Base-by-base conservation (phyloP, 1,284 basidiomycete species). In the Tilletia walkeri region DNA sequence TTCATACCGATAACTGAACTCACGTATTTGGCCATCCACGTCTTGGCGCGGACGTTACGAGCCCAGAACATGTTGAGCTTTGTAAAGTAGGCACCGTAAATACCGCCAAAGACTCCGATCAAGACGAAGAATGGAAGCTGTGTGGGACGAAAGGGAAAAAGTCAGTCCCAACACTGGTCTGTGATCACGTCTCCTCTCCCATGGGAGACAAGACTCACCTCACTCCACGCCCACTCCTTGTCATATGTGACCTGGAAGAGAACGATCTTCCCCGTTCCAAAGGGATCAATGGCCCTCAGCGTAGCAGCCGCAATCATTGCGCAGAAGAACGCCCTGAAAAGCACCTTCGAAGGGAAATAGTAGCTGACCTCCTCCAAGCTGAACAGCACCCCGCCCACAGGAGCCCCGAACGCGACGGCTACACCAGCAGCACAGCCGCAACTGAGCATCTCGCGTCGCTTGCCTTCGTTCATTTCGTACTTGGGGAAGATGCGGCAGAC, bases 281-380 rank as follows among this genome's bases (percentile, higher is more conserved):
- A 99, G 0, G 96, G 96, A 82, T 99, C 98, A 91, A 99, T 95
- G 2, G 92, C 92, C 91, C 95, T 92, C 39, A 99, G 86, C 0
- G 95, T 95, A 75, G 98, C 93, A 0, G 95, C 98, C 2, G 96
- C 95, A 34, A 97, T 91, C 67, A 99, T 86, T 14, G 96, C 96
- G 84, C 96, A 99, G 79, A 99, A 90, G 84, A 99, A 98, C 80
- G 92, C 94, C 76, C 91, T 87, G 95, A 95, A 99, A 94, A 99
- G 97, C 1, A 95, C 98, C 82, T 93, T 91, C 83, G 95, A 95
- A 65, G 92, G 95, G 84, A 96, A 98, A 48, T 90, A 91, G 83
- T 94, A 91, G 80, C 93, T 95, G 95, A 99, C 97, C 89, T 97
- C 95, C 92, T 89, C 89, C 65, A 89, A 86, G 1, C 88, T 87